A percentile compares a stretch with the other conserved stretches of the same genome.
phyloP scores from a whole-genome alignment of 306 rosid genomes.

The Dryas octopetala region DNA sequence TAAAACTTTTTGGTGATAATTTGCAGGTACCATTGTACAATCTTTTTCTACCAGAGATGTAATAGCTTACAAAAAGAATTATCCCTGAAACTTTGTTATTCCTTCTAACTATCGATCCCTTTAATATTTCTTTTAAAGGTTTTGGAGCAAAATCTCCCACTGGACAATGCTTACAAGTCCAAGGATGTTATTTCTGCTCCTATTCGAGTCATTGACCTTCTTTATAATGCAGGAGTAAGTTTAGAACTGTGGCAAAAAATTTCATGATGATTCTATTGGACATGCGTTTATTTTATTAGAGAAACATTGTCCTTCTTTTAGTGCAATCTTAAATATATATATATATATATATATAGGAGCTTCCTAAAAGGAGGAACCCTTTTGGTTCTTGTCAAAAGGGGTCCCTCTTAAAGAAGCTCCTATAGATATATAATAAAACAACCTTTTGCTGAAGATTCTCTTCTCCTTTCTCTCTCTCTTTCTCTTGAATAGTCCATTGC shows the following conservation, averaged over 20 bases:
- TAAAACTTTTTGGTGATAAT: slow-evolving; percentile 89
- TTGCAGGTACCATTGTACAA: slow-evolving; percentile 55
- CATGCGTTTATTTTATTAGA: not conserved
- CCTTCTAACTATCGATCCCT: slow-evolving; percentile 15
- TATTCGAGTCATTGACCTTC: slow-evolving; percentile 84
- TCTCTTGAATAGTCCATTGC: no score
- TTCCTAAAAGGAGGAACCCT: no score
- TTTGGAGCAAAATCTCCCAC: slow-evolving; percentile 90
- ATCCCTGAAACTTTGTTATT: not conserved
- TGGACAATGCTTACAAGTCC: slow-evolving; percentile 82
- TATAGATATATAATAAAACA: not conserved
- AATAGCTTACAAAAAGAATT: not conserved
- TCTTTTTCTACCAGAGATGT: slow-evolving; percentile 15
- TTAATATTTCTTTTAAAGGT: slow-evolving; percentile 45
- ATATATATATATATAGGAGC: no score
- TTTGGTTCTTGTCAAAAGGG: no score
- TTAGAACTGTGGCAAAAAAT: slow-evolving; percentile 6
- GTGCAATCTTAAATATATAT: not conserved
- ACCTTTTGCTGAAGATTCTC: not conserved
- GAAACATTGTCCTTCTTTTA: not conserved
- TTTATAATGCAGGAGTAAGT: slow-evolving; percentile 93
- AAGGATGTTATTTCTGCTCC: slow-evolving; percentile 82
- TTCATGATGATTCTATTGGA: slow-evolving; percentile 4
- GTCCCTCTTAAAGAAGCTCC: no score
- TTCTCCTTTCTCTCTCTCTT: no score